phyloP scores from a whole-genome alignment of 1,139 yeast genomes.

The Lodderomyces theae region DNA sequence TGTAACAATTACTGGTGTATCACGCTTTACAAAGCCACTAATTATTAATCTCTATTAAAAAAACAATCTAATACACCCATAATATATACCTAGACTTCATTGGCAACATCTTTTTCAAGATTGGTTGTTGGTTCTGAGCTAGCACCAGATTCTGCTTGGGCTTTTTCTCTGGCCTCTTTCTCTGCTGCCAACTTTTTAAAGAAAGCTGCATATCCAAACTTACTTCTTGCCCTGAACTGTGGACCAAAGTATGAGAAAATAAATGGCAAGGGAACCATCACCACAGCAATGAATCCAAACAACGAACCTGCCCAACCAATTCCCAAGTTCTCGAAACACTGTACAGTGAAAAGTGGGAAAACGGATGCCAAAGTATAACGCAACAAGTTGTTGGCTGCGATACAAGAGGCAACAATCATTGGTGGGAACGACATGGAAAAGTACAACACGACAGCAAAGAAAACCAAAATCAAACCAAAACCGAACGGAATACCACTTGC shows the following conservation, averaged over 20 bases:
- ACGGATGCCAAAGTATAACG: slow-evolving; percentile 67
- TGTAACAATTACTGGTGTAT: too few relatives aligned
- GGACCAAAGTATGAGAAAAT: slow-evolving; percentile 58
- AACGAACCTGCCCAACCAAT: slow-evolving; percentile 39
- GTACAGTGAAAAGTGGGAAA: slow-evolving; percentile 46
- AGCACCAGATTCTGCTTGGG: slow-evolving; percentile 6
- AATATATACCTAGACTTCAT: slow-evolving; percentile 10
- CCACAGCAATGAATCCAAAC: slow-evolving; percentile 35
- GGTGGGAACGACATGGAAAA: slow-evolving; percentile 77
- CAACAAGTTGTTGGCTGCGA: slow-evolving; percentile 75
- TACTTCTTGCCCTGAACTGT: slow-evolving; percentile 49
- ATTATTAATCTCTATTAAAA: not conserved
- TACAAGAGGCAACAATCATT: slow-evolving; percentile 65
- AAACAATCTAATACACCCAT: too few relatives aligned
- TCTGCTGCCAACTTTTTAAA: slow-evolving; percentile 30
- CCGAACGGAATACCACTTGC: slow-evolving; percentile 78
- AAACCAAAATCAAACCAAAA: slow-evolving; percentile 67
- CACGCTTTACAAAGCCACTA: too few relatives aligned
- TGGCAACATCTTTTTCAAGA: slow-evolving; percentile 9
- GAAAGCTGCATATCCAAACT: slow-evolving; percentile 57
- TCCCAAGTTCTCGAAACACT: slow-evolving; percentile 39
- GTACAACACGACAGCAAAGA: slow-evolving; percentile 70
- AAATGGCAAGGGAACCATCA: slow-evolving; percentile 38
- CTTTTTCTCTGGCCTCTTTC: slow-evolving; percentile 18
- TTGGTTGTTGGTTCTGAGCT: not conserved